Conservation (phyloP, 176 grass and related monocot genomes). For the Rhynchospora pubera region DNA sequence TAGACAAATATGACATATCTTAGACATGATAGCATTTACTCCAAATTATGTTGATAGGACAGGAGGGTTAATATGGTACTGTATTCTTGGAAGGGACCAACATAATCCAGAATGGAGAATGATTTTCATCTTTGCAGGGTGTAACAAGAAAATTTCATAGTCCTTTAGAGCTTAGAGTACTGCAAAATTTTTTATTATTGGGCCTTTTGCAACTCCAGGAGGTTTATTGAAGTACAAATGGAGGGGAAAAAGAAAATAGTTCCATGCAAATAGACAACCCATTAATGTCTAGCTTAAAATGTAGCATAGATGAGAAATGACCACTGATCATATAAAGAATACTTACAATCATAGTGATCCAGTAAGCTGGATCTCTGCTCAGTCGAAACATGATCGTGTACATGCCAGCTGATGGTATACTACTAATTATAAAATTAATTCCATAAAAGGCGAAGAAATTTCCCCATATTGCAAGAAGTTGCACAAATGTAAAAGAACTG, state of each 20-base stretch:
- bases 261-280: neutral
- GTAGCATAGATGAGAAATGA: neutral
- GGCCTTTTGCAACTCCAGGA: neutral
- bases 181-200: neutral
- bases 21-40: neutral
- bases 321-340: neutral
- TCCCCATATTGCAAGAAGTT: constrained; percentile 87
- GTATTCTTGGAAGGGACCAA: neutral
- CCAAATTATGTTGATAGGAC: neutral
- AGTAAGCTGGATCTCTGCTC: constrained; percentile 67
- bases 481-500: constrained; percentile 83
- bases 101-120: neutral
- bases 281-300: neutral
- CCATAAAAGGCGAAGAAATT: constrained; percentile 77
- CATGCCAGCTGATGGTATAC: constrained; percentile 74
- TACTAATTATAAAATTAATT: constrained; percentile 72
- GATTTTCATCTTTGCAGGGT: neutral
- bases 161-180: neutral
- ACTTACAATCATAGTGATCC: constrained; percentile 82
- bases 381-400: constrained; percentile 86
- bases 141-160: neutral
- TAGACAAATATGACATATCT: neutral
- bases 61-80: neutral
- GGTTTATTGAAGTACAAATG: neutral
- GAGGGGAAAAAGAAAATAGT: neutral